phyloP scores from a whole-genome alignment of 768 basidiomycete genomes.

The Xerocomus spinulosus region DNA sequence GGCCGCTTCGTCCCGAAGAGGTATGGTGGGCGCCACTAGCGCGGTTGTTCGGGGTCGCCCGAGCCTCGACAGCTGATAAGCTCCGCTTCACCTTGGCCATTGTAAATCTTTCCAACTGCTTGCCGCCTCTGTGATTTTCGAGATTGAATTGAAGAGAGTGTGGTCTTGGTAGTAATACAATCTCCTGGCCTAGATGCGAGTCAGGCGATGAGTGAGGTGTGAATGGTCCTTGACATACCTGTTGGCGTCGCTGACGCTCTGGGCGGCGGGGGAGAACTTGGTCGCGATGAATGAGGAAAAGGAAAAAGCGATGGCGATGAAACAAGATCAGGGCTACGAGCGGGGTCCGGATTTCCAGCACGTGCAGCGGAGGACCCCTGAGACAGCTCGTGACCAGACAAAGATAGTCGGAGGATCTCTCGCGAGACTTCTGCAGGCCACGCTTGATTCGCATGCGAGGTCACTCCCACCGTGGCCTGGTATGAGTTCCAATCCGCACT shows the following conservation, averaged over 20 bases:
- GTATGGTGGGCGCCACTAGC: conserved; percentile 12
- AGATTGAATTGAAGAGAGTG: conserved; percentile 23
- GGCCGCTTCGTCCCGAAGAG: conserved; percentile 18
- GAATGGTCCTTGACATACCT: conserved; percentile 11
- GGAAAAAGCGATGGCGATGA: conserved; percentile 28
- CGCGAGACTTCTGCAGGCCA: conserved; percentile 60
- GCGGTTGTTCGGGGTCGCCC: conserved; percentile 10
- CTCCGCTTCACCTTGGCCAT: conserved; percentile 27
- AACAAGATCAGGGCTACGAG: conserved; percentile 12
- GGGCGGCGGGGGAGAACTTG: conserved; percentile 10
- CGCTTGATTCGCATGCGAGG: conserved; percentile 30
- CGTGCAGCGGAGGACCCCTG: conserved; percentile 30
- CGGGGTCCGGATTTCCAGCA: conserved; percentile 16
- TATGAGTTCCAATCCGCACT: conserved; percentile 57
- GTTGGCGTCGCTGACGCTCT: conserved; percentile 25
- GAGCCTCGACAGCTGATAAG: conserved; percentile 21
- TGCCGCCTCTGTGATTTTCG: conserved; percentile 13
- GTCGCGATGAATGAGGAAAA: conserved; percentile 28
- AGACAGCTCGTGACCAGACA: conserved; percentile 20
- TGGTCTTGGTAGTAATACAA: conserved; percentile 6
- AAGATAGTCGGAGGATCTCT: conserved; percentile 48
- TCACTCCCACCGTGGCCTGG: conserved; percentile 39
- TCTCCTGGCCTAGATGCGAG: conserved; percentile 15
- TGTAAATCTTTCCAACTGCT: conserved; percentile 1
- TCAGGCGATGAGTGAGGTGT: background rate